These are phyloP conservation scores for Alternaria arborescens DNA, from an alignment of 2,329 filamentous ascomycete genomes.

Conservation along the genomic window DNA sequence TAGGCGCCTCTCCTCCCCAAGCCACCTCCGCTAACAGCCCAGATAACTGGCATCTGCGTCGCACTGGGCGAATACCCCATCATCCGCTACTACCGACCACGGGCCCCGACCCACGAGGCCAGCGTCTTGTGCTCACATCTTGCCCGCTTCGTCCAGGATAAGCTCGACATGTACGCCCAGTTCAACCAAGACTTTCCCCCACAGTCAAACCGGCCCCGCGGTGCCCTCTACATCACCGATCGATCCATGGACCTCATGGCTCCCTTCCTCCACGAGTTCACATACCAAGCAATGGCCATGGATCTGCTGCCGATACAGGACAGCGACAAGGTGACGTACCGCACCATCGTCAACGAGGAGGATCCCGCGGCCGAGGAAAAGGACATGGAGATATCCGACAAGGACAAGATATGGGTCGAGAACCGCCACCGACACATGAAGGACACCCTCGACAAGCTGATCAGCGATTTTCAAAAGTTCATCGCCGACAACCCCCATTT, in stretches of 20 bases:
- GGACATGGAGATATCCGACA: constrained; percentile 89
- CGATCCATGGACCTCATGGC: constrained; percentile 91
- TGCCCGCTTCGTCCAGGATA: constrained; percentile 88
- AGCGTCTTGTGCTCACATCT: constrained; percentile 86
- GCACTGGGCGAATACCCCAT: constrained; percentile 92
- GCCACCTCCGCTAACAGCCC: constrained; percentile 8
- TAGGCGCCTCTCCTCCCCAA: constrained; percentile 48
- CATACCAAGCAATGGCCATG: constrained; percentile 98
- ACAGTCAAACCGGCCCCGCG: constrained; percentile 77
- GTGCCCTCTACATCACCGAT: constrained; percentile 86
- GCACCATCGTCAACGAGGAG: constrained; percentile 79
- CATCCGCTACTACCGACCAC: constrained; percentile 88
- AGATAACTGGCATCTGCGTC: constrained; percentile 89
- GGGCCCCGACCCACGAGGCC: constrained; percentile 80
- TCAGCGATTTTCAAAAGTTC: constrained; percentile 92
- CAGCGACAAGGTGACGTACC: constrained; percentile 86
- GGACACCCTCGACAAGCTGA: constrained; percentile 92
- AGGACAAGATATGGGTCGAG: constrained; percentile 93
- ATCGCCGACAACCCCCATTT: constrained; percentile 92
- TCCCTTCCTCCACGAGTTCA: constrained; percentile 93
- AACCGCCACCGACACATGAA: constrained; percentile 98
- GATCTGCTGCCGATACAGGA: constrained; percentile 90
- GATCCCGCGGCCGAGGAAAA: constrained; percentile 76
- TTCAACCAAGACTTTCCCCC: constrained; percentile 87
- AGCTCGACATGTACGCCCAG: constrained; percentile 87